These are phyloP conservation scores for Linum lewisii DNA, from an alignment of 345 rosid species.

Conservation along the genomic window DNA sequence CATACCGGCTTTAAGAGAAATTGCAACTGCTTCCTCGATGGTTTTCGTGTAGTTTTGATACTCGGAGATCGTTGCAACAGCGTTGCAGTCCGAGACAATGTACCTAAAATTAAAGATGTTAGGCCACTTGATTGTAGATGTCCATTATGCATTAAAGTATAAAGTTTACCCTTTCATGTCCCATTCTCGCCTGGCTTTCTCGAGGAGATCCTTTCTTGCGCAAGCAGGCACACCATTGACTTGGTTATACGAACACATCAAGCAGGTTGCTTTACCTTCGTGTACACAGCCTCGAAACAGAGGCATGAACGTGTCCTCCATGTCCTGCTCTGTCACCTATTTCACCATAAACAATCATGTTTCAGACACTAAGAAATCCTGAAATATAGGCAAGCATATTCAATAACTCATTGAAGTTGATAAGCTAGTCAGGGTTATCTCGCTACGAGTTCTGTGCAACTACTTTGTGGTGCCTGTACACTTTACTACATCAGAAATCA, in stretches of 20 bases:
- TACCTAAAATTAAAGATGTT: conserved; percentile 35
- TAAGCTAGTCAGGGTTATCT: no score
- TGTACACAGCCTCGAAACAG: conserved; percentile 67
- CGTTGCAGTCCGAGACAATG: conserved; percentile 93
- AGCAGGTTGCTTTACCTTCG: conserved; percentile 86
- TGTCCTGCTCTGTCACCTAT: conserved; percentile 79
- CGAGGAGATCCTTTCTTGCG: conserved; percentile 49
- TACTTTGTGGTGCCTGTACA: no score
- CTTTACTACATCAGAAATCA: no score
- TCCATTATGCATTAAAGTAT: neutral
- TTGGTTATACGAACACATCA: conserved; percentile 87
- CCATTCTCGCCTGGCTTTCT: conserved; percentile 73
- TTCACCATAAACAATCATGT: conserved; percentile 4
- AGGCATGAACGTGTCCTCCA: conserved; percentile 75
- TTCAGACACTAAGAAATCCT: neutral
- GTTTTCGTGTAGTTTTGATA: conserved; percentile 61
- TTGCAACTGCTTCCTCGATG: conserved; percentile 68
- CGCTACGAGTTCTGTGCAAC: no score
- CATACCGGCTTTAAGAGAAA: conserved; percentile 77
- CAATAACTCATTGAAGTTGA: no score
- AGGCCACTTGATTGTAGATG: neutral
- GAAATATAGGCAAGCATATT: no score
- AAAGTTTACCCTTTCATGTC: conserved; percentile 60
- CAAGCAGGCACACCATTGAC: conserved; percentile 91
- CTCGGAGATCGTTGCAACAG: conserved; percentile 72